Conservation (phyloP, 108 stramenopile genomes). For the Epithemia pelagica region DNA sequence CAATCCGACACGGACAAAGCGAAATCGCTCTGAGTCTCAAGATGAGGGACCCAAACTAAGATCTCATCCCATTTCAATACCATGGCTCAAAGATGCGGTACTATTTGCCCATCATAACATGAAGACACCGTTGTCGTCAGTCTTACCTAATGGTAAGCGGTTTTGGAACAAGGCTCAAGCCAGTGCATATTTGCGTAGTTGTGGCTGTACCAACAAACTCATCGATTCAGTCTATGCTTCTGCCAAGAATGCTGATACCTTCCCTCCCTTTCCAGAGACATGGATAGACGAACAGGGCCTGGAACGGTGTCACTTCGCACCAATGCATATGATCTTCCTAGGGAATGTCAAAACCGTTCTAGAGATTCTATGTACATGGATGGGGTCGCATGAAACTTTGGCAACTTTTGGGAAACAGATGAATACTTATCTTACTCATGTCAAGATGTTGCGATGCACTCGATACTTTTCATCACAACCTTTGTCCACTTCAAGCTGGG, state of each 20-base stretch:
- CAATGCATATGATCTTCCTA: not conserved
- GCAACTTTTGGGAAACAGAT: not conserved
- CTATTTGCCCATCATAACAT: not conserved
- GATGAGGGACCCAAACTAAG: too few species aligned
- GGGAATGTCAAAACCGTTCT: not conserved
- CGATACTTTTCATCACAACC: not conserved
- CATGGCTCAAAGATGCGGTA: not conserved
- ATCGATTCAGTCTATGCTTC: not conserved
- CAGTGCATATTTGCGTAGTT: not conserved
- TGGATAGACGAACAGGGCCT: not conserved
- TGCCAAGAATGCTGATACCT: not conserved
- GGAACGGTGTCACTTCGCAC: not conserved
- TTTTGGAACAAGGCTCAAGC: not conserved
- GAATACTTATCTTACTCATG: not conserved
- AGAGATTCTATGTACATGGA: not conserved
- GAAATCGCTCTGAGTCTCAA: not conserved
- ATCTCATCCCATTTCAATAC: too few species aligned
- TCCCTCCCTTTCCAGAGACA: not conserved
- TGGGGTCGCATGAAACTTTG: not conserved
- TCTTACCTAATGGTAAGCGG: not conserved
- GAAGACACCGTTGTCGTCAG: not conserved
- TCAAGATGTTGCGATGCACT: not conserved
- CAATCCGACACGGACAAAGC: not conserved
- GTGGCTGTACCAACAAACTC: not conserved
- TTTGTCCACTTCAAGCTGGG: not conserved